These are phyloP conservation scores for Zychaea mexicana DNA, from an alignment of 371 early-diverging fungal species.

Conservation along the genomic window DNA sequence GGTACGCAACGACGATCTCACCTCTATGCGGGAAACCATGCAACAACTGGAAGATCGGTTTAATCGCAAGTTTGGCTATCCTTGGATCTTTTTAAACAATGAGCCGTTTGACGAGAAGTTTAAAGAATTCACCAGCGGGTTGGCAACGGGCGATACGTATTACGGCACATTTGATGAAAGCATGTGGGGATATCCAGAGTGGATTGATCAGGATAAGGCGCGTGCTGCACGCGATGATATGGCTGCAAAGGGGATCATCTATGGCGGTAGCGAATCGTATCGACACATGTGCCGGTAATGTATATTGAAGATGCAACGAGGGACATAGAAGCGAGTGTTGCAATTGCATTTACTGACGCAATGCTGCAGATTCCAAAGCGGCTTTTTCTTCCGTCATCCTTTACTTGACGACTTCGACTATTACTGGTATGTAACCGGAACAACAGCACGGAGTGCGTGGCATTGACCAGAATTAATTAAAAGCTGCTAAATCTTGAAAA, in stretches of 20 bases:
- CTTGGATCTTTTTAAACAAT: slow-evolving; percentile 86
- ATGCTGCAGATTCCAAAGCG: slow-evolving; percentile 65
- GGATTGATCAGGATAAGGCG: slow-evolving; percentile 75
- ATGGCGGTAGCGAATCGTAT: slow-evolving; percentile 83
- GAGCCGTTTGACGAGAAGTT: slow-evolving; percentile 77
- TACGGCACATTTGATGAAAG: slow-evolving; percentile 44
- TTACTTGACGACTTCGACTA: slow-evolving; percentile 79
- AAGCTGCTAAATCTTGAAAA: neutral
- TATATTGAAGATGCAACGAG: neutral
- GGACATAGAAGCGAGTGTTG: neutral
- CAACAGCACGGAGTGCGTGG: too few relatives aligned
- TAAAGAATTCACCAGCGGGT: slow-evolving; percentile 44
- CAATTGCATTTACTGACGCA: neutral
- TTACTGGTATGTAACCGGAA: slow-evolving; percentile 85
- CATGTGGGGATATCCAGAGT: slow-evolving; percentile 80
- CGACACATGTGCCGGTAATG: slow-evolving; percentile 88
- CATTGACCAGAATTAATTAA: too few relatives aligned
- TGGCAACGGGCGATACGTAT: slow-evolving; percentile 48
- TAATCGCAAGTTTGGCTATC: slow-evolving; percentile 79
- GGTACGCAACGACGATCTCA: slow-evolving; percentile 74
- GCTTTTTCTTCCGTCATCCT: slow-evolving; percentile 87
- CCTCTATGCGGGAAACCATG: slow-evolving; percentile 65
- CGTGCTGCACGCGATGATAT: slow-evolving; percentile 50
- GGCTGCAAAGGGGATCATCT: slow-evolving; percentile 66
- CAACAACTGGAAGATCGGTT: slow-evolving; percentile 78